These are phyloP conservation scores for Discostella stelligeroides DNA, from an alignment of 108 stramenopile genomes.

Conservation along the genomic window DNA sequence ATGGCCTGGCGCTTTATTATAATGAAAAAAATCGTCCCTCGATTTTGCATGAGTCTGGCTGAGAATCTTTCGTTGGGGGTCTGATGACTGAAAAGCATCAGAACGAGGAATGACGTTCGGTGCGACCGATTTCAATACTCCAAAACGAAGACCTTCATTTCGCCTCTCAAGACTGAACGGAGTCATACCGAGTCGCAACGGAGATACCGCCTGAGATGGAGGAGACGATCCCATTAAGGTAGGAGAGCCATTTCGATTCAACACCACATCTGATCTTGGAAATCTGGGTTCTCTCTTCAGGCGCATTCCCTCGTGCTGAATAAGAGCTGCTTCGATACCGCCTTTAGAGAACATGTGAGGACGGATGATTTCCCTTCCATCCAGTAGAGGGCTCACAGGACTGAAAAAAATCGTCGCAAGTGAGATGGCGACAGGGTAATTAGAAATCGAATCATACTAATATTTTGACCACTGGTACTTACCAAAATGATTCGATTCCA, in stretches of 20 bases:
- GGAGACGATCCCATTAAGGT: background rate
- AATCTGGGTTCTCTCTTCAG: background rate
- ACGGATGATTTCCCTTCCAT: background rate
- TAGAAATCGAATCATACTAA: background rate
- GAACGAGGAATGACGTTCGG: slow-evolving; percentile 24
- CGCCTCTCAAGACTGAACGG: slow-evolving; percentile 41
- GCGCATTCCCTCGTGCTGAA: slow-evolving; percentile 24
- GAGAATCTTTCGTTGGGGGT: slow-evolving; percentile 18
- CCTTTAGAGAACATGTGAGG: slow-evolving; percentile 28
- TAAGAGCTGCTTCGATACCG: slow-evolving; percentile 47
- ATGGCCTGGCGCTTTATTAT: slow-evolving; percentile 4
- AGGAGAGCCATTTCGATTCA: slow-evolving; percentile 13
- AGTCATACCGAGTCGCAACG: slow-evolving; percentile 17
- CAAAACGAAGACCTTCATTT: slow-evolving; percentile 23
- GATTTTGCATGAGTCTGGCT: slow-evolving; percentile 9
- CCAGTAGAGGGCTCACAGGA: slow-evolving; percentile 23
- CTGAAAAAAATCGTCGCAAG: background rate
- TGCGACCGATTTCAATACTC: slow-evolving; percentile 18
- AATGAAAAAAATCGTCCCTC: slow-evolving; percentile 2
- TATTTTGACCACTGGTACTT: background rate
- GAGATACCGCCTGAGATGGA: slow-evolving; percentile 21
- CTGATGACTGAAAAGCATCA: slow-evolving; percentile 28
- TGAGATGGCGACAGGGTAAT: background rate
- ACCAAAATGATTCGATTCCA: slow-evolving; percentile 24
- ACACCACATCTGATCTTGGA: background rate